Base-by-base conservation (phyloP, 805 yeast genomes). In the Candida oleophila region DNA sequence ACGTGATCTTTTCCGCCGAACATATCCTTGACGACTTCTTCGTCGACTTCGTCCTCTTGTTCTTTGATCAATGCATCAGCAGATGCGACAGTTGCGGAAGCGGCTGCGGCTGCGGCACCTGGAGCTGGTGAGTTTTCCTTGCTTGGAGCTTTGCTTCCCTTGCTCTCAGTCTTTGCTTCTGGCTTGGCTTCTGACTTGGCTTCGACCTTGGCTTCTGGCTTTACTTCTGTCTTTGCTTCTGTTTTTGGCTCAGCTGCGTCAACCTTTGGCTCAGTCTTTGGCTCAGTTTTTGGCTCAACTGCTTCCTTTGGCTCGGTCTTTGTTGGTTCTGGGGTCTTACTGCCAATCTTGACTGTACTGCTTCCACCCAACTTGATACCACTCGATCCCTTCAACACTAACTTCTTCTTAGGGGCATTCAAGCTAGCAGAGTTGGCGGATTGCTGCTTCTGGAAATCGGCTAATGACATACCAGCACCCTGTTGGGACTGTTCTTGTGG, bases 1-100 rank as follows among this genome's bases (percentile, higher is more conserved):
- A 94, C 81, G 73, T 94, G 99, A 66, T 92, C 99, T 69, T 94
- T 94, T 61, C 96, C 96, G 54, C 97, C 97, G 62, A 89, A 94
- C 87, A 94, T 72, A 60, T 95, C 99, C 48, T 81, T 84, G 53
- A 94, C 89, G 53, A 91, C 81, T 57, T 85, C 94, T 61, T 87
- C 87, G 65, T 92, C 97, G 47, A 91, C 77, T 59, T 79, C 81
- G 34, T 87, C 92, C 62, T 87, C 96, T 66, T 83, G 89, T 60
- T 83, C 89, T 54, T 78, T 81, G 54, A 69, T 71, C 30, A 83
- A 55, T 4, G 79, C 74, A 49, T 81, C 89, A n/a, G 80, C 74
- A 40, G 66, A 52, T 16, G 51, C 37, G 18, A 46, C 35, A 21
- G 47, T 32, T 7, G 55, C 48, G 3, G 59, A 40, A 3, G 52